Percentiles rank a stretch among this genome's conserved stretches.
phyloP scores from a whole-genome alignment of 2,329 filamentous ascomycete genomes.

The Dactylellina sp. region DNA sequence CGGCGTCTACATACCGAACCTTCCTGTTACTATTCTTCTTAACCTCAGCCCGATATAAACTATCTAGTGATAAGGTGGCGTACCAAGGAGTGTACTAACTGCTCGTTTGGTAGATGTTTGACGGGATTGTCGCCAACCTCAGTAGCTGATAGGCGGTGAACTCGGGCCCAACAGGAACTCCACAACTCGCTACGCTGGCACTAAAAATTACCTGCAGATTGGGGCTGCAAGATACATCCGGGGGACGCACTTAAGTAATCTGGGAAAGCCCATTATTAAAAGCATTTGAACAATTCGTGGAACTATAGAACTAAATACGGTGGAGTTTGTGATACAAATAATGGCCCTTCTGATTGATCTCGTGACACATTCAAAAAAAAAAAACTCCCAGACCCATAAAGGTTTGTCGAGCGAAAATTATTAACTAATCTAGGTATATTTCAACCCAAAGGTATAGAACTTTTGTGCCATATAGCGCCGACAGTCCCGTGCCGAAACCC shows the following conservation, averaged over 20 bases:
- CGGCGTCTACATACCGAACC: slow-evolving; percentile 13
- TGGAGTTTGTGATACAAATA: slow-evolving; percentile 7
- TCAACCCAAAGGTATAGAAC: too few relatives aligned
- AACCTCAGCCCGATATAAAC: too few relatives aligned
- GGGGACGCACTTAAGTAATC: slow-evolving; percentile 9
- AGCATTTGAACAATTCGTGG: neutral
- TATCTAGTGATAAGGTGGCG: too few relatives aligned
- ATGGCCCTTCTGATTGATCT: neutral
- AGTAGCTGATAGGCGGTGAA: slow-evolving; percentile 15
- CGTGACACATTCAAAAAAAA: neutral
- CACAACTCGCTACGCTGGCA: slow-evolving; percentile 33
- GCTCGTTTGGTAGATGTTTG: slow-evolving; percentile 36
- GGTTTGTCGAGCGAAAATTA: too few relatives aligned
- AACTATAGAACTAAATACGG: slow-evolving; percentile 6
- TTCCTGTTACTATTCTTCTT: neutral
- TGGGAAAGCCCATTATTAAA: neutral
- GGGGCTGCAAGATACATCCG: too few relatives aligned
- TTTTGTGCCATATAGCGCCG: slow-evolving; percentile 6
- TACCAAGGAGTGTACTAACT: neutral
- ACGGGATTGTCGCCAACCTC: slow-evolving; percentile 5
- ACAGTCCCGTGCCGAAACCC: neutral
- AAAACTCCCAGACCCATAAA: neutral
- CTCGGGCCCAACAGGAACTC: slow-evolving; percentile 40
- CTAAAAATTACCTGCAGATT: slow-evolving; percentile 33
- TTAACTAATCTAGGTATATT: too few relatives aligned